Evolutionary conservation across 768 basidiomycete genomes (phyloP), one percentile per base, ranked within the genome.

Genomic region (Crepidotus variabilis): DNA sequence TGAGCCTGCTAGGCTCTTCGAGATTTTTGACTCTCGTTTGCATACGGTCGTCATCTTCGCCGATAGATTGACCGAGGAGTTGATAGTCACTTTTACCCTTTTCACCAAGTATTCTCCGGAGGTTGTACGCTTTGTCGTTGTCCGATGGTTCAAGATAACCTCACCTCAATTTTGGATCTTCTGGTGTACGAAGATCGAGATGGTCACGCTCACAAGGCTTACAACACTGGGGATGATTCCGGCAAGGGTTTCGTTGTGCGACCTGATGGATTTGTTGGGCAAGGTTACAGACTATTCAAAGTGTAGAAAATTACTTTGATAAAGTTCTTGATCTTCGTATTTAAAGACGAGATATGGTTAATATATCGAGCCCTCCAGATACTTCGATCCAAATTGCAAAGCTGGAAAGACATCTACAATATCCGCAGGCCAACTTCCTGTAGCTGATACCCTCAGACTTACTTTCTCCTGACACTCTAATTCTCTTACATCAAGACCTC

Each of bases 171-270:
- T 35, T 16, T 16, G 4, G 11, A 61, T 36, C 16, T 47, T 14
- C 57, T 55, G 20, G 50, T 65, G 13, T 51, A 70, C 9, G 64
- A 63, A 53, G 71, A 73, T 57, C 13, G 50, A 9, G 57, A 65
- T 18, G 66, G 67, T 2, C 56, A 71, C 59, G 70, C 69, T 14
- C 50, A 71, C 43, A 57, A 52, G 10, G 59, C 47, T 1, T 71
- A 71, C 56, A 58, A 69, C 80, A 74, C 1, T 81, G 49, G 36
- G 10, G 86, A 39, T 82, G 85, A 28, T 81, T 68, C 64, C 79
- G 82, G 55, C 84, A 88, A 83, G 84, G 86, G 23, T 16, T 58
- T 65, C 1, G 55, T 70, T 11, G 57, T 72, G 49, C 67, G 69
- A 9, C 71, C 69, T 3, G 71, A 72, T 61, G 71, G 71, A 28